A percentile compares a stretch with the other conserved stretches of the same genome.
Conservation (phyloP, 164 flowering plant genomes). For the Kalanchoe fedtschenkoi region DNA sequence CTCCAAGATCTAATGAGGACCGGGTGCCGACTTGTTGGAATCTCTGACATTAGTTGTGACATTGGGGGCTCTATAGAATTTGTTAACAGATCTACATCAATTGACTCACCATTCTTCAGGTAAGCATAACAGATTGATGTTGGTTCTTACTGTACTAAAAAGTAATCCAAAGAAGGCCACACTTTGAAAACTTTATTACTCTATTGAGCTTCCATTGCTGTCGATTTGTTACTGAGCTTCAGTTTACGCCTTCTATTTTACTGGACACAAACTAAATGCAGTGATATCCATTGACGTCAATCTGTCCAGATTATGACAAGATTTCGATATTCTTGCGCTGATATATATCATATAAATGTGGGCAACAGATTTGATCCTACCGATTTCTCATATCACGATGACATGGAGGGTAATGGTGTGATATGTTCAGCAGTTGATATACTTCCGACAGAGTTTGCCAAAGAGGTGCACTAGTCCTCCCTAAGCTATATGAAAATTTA, state of each 20-base stretch:
- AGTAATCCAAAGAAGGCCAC: background rate
- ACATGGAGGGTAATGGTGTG: constrained; percentile 78
- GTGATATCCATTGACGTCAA: background rate
- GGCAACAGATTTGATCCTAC: constrained; percentile 57
- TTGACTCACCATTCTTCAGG: constrained; percentile 94
- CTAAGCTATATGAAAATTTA: background rate
- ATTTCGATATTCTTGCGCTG: background rate
- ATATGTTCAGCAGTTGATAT: constrained; percentile 82
- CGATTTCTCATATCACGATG: constrained; percentile 49
- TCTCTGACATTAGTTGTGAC: constrained; percentile 92
- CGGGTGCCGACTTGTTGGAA: constrained; percentile 75
- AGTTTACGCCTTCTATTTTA: background rate
- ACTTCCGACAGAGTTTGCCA: constrained; percentile 97
- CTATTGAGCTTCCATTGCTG: background rate
- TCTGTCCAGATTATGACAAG: too few relatives aligned
- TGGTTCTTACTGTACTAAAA: background rate
- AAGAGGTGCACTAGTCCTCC: constrained; percentile 45
- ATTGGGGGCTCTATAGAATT: constrained; percentile 91
- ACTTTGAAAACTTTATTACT: background rate
- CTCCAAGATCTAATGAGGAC: constrained; percentile 50
- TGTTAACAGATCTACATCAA: constrained; percentile 69
- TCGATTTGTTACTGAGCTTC: background rate
- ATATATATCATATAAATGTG: background rate
- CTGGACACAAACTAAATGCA: background rate
- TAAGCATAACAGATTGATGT: constrained; percentile 12